phyloP scores from a whole-genome alignment of 495 filamentous ascomycete species.

The Annulohypoxylon stygium region DNA sequence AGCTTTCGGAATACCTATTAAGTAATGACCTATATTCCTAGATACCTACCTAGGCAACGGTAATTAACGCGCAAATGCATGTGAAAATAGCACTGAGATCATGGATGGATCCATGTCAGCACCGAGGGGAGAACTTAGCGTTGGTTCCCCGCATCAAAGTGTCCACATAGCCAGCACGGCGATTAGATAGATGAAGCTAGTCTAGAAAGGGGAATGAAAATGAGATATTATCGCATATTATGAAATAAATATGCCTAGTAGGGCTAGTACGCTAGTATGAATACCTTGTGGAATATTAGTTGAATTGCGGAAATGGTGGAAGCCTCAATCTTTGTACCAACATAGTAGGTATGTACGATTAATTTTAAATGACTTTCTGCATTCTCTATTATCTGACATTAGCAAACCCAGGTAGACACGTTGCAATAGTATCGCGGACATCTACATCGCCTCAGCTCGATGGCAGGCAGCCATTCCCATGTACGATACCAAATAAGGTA shows the following conservation, averaged over 20 bases:
- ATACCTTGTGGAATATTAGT: no score
- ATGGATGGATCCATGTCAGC: not conserved
- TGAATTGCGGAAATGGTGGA: no score
- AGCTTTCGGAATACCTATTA: no score
- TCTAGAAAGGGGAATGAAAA: not conserved
- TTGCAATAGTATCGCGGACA: not conserved
- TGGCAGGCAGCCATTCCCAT: not conserved
- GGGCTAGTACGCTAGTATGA: no score
- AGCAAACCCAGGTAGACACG: not conserved
- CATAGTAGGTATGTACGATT: no score
- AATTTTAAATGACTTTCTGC: no score
- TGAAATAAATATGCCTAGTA: no score
- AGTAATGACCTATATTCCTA: not conserved
- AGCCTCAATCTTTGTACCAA: no score
- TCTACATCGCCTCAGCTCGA: not conserved
- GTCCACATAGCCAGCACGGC: not conserved
- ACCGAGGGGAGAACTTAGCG: slow-evolving; percentile 19
- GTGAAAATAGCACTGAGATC: slow-evolving; percentile 8
- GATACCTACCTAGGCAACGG: not conserved
- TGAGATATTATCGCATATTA: no score
- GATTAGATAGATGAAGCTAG: not conserved
- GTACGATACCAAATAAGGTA: not conserved
- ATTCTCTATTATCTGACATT: not conserved
- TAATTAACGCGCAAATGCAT: not conserved
- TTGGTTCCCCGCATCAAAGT: not conserved